These are phyloP conservation scores for Nicotiana otophora DNA, from an alignment of 257 asterid species.

Conservation along the genomic window DNA sequence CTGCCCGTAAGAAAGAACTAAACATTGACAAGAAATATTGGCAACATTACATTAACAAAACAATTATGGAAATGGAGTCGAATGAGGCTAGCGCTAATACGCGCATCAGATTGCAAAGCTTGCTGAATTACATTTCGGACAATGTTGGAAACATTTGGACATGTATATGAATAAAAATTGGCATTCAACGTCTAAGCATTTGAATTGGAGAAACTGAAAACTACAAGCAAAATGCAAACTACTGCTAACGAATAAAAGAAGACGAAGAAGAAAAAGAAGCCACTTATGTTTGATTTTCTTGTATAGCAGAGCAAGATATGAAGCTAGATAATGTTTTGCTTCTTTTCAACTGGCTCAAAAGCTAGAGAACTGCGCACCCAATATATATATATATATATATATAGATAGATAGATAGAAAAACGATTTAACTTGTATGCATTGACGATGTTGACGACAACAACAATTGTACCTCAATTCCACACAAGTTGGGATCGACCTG, in stretches of 20 bases:
- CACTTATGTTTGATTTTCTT: conserved; percentile 19
- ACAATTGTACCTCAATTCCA: too few relatives aligned
- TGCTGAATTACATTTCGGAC: conserved; percentile 32
- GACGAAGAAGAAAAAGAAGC: conserved; percentile 12
- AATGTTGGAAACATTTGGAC: conserved; percentile 52
- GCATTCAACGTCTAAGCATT: conserved; percentile 33
- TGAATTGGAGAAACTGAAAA: conserved; percentile 18
- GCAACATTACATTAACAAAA: conserved; percentile 37
- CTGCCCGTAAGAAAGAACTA: neutral
- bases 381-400: conserved; percentile 10
- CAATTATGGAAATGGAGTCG: conserved; percentile 64
- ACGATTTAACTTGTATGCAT: too few relatives aligned
- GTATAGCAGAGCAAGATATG: neutral
- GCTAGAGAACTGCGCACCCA: neutral
- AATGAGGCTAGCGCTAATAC: conserved; percentile 57
- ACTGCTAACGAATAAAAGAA: neutral
- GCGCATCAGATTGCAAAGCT: conserved; percentile 48
- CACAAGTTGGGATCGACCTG: too few relatives aligned
- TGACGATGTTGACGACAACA: too few relatives aligned
- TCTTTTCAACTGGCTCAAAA: neutral
- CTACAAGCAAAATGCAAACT: neutral
- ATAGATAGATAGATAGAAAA: too few relatives aligned
- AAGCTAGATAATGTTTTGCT: neutral
- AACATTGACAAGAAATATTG: neutral
- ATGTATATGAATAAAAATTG: conserved; percentile 42